These are phyloP conservation scores for Tubosaeta sp. DNA, from an alignment of 768 basidiomycete species.

Conservation along the genomic window DNA sequence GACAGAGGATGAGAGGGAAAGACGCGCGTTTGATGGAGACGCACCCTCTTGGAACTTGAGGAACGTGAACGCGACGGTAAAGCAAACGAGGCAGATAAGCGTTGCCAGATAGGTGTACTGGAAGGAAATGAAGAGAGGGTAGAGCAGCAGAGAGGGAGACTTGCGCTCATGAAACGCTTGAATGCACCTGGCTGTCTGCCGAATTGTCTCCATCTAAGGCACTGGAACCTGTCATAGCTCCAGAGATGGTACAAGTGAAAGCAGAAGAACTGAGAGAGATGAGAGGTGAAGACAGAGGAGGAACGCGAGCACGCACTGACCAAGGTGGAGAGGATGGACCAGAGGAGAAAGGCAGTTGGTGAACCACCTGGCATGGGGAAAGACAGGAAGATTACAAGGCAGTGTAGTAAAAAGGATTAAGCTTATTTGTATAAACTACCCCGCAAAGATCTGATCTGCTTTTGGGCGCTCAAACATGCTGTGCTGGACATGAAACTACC, in stretches of 20 bases:
- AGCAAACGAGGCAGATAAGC: conserved; percentile 61
- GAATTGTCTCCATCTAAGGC: conserved; percentile 62
- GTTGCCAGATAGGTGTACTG: conserved; percentile 79
- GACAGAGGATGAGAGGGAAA: neutral
- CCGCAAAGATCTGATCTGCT: conserved; percentile 15
- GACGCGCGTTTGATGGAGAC: neutral
- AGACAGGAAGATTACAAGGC: conserved; percentile 2
- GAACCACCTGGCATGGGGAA: conserved; percentile 66
- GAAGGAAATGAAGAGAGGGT: conserved; percentile 12
- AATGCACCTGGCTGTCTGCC: conserved; percentile 80
- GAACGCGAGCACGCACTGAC: conserved; percentile 38
- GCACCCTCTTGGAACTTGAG: conserved; percentile 74
- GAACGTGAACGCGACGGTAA: conserved; percentile 54
- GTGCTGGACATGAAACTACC: neutral
- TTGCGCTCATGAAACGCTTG: conserved; percentile 86
- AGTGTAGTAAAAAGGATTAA: conserved; percentile 5
- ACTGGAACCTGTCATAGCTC: conserved; percentile 73
- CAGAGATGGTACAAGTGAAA: conserved; percentile 76
- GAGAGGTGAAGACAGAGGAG: neutral
- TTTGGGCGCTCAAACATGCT: neutral
- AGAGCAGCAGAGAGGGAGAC: conserved; percentile 20
- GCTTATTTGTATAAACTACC: conserved; percentile 15
- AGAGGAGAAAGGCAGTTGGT: conserved; percentile 68
- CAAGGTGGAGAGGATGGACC: conserved; percentile 65
- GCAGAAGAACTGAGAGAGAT: conserved; percentile 48